Evolutionary conservation across 2,329 filamentous ascomycete genomes (phyloP), one percentile per base, ranked within the genome.

Genomic region (Blastomyces percursus): DNA sequence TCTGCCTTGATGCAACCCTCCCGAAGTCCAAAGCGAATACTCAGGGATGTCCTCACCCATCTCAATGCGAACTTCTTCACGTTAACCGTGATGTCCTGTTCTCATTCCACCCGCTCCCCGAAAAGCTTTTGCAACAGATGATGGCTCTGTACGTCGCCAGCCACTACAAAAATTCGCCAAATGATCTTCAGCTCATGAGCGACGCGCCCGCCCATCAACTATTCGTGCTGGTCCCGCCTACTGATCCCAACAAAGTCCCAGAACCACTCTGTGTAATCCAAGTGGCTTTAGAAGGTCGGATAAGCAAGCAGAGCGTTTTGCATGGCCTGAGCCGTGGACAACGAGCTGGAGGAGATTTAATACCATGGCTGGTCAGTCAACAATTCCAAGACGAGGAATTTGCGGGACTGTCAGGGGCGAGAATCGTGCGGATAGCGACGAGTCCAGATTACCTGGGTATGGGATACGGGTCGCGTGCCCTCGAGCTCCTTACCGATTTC

Each of bases 341-440:
- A 72, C 83, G 94, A 68, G 91, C 93, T 1, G 86, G 90, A 48
- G 94, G 94, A 70, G 94, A 99, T 74, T 79, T 99, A 61, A 99
- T 99, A 63, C 94, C 94, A 0, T 99, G 94, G 94, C 83, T 97
- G 40, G 90, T 99, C 66, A 96, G 91, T 73, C 92, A 97, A 73
- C 94, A 99, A 73, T 99, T 96, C 79, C 94, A 97, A 72, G 94
- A 99, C 70, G 91, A 96, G 67, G 91, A 96, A 67, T 99, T 99
- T 73, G 94, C 93, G 14, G 87, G 89, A 50, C 82, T 99, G 0
- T 97, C 93, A 16, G 95, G 94, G 62, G 94, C 93, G 42, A 86
- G 94, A 65, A 80, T 99, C 56, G 93, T 99, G 19, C 86, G 94
- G 58, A 97, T 99, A 70, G 94, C 95, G 24, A 96, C 94, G 0